Conservation (phyloP, 345 rosid genomes). For the Mangifera indica region DNA sequence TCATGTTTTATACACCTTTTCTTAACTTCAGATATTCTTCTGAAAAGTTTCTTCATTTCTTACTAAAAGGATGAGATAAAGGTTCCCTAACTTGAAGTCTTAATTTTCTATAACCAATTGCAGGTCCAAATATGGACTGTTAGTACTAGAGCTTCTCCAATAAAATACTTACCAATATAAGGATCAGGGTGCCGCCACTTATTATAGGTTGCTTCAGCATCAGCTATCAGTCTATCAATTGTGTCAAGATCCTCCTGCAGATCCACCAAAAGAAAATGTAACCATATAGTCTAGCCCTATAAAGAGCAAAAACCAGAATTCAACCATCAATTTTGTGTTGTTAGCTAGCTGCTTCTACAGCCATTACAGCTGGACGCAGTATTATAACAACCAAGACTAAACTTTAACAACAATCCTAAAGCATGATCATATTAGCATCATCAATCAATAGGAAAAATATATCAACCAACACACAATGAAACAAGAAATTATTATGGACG, state of each 20-base stretch:
- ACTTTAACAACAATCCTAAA: neutral
- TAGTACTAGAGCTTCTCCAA: neutral
- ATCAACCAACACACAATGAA: neutral
- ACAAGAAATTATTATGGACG: neutral
- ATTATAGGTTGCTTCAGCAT: constrained; percentile 69
- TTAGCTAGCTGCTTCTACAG: neutral
- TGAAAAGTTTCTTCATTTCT: neutral
- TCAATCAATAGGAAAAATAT: neutral
- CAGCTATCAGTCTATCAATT: constrained; percentile 76
- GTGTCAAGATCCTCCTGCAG: constrained; percentile 75
- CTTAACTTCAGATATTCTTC: neutral
- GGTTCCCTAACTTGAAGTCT: neutral
- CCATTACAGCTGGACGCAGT: neutral
- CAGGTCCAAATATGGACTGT: neutral
- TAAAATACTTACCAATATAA: constrained; percentile 60
- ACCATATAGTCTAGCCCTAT: neutral
- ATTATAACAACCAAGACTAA: neutral
- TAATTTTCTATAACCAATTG: neutral
- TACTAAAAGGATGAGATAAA: neutral
- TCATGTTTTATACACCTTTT: neutral
- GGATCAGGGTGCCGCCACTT: constrained; percentile 99
- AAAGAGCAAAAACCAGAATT: neutral
- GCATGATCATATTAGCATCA: neutral
- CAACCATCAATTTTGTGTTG: neutral
- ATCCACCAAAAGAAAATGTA: neutral